Conservation (phyloP, 2,329 filamentous ascomycete genomes). For the Trichoderma asperellum region DNA sequence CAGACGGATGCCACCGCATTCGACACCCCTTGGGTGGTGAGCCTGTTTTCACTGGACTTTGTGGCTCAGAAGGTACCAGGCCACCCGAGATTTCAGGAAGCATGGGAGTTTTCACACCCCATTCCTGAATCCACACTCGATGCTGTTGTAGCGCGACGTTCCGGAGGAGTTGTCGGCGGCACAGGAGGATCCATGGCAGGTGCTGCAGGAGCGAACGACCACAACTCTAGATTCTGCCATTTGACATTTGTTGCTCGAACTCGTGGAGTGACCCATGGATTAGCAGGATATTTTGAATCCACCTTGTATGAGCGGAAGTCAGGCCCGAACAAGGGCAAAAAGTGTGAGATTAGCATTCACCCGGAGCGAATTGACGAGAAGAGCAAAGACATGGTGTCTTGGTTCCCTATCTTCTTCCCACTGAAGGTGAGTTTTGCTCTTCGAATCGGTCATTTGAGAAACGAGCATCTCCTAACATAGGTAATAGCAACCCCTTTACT, state of each 20-base stretch:
- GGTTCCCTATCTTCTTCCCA: slow-evolving; percentile 99
- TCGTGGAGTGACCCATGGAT: slow-evolving; percentile 83
- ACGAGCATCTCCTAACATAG: slow-evolving; percentile 22
- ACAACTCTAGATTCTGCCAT: slow-evolving; percentile 82
- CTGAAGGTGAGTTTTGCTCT: slow-evolving; percentile 68
- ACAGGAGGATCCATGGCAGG: slow-evolving; percentile 75
- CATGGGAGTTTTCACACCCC: slow-evolving; percentile 82
- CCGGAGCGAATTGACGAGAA: slow-evolving; percentile 90
- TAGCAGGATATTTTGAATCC: slow-evolving; percentile 95
- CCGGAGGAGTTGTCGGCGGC: slow-evolving; percentile 66
- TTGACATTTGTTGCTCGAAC: slow-evolving; percentile 77
- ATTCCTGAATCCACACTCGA: slow-evolving; percentile 63
- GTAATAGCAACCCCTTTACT: slow-evolving; percentile 75
- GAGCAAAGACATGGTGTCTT: slow-evolving; percentile 97
- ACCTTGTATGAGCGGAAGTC: slow-evolving; percentile 74
- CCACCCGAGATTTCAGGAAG: slow-evolving; percentile 68
- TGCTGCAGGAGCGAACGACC: slow-evolving; percentile 82
- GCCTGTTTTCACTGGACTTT: slow-evolving; percentile 87
- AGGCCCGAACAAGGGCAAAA: slow-evolving; percentile 45
- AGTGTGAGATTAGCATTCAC: slow-evolving; percentile 87
- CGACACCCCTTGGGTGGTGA: slow-evolving; percentile 92
- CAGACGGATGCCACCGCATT: slow-evolving; percentile 71
- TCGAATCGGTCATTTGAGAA: background rate
- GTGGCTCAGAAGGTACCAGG: slow-evolving; percentile 68
- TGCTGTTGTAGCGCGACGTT: slow-evolving; percentile 59